These are phyloP conservation scores for Lasiodiplodia sp. DNA, from an alignment of 2,329 filamentous ascomycete species.

Conservation along the genomic window DNA sequence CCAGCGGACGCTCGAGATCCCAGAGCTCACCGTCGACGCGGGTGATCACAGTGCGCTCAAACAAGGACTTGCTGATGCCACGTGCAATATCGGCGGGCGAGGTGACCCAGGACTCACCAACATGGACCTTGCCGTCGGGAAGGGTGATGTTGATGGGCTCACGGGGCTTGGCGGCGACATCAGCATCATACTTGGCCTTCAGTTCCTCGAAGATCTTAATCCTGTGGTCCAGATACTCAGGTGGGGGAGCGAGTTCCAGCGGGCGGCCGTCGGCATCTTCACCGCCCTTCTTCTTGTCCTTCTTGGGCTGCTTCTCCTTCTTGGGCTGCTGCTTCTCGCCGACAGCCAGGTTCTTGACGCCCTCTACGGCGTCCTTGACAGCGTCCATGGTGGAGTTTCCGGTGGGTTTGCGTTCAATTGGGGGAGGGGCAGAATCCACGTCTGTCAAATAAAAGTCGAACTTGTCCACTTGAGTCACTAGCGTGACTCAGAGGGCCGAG, in stretches of 20 bases:
- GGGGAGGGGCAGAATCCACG: slow-evolving; percentile 30
- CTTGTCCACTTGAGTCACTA: slow-evolving; percentile 26
- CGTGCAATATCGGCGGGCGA: slow-evolving; percentile 81
- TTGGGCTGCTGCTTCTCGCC: slow-evolving; percentile 35
- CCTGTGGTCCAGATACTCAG: slow-evolving; percentile 82
- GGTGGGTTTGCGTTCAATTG: slow-evolving; percentile 28
- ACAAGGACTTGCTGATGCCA: slow-evolving; percentile 83
- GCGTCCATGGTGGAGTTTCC: slow-evolving; percentile 54
- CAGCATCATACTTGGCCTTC: slow-evolving; percentile 82
- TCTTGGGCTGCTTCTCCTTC: slow-evolving; percentile 39
- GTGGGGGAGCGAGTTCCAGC: slow-evolving; percentile 61
- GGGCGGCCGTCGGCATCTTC: slow-evolving; percentile 49
- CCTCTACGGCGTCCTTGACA: slow-evolving; percentile 61
- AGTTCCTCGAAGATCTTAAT: slow-evolving; percentile 88
- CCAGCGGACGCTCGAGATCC: slow-evolving; percentile 91
- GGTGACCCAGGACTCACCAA: slow-evolving; percentile 89
- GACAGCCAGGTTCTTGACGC: slow-evolving; percentile 67
- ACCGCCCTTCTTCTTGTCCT: slow-evolving; percentile 52
- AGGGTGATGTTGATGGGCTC: slow-evolving; percentile 78
- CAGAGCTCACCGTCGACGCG: slow-evolving; percentile 85
- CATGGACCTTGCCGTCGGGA: slow-evolving; percentile 72
- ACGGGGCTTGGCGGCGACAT: slow-evolving; percentile 73
- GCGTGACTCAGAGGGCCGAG: slow-evolving; percentile 32
- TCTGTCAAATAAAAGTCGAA: slow-evolving; percentile 25
- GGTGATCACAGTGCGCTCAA: slow-evolving; percentile 86